Evolutionary conservation across 192 early-diverging fungal genomes (phyloP).

Genomic region (Coemansia sp.): DNA sequence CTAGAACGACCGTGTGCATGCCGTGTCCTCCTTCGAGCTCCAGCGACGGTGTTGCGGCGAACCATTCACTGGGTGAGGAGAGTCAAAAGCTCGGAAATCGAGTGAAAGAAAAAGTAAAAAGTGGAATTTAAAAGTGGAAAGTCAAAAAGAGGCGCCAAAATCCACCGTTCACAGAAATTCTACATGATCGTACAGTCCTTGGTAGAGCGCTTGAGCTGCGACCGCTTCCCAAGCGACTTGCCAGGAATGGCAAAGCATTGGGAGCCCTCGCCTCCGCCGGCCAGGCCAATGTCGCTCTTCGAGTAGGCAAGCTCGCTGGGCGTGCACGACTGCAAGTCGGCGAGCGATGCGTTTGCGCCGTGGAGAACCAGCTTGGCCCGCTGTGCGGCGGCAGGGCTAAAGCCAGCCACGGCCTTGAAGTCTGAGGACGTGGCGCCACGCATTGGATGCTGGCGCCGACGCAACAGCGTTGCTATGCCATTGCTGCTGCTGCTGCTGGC

Average conservation of each 20-base stretch:
- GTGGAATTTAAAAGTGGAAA: background rate
- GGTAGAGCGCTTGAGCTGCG: conserved; percentile 20
- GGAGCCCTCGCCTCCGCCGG: conserved; percentile 7
- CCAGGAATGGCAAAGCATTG: conserved; percentile 30
- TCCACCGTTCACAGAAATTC: background rate
- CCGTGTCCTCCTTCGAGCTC: conserved; percentile 16
- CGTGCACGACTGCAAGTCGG: conserved; percentile 42
- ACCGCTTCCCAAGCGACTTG: conserved; percentile 11
- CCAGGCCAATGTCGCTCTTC: conserved; percentile 24
- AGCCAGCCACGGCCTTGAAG: conserved; percentile 43
- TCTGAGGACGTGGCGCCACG: conserved; percentile 44
- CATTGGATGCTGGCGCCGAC: conserved; percentile 43
- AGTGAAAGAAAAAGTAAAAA: background rate
- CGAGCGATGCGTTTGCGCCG: conserved; percentile 38
- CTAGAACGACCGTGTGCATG: conserved; percentile 10
- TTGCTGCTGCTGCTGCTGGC: conserved; percentile 12
- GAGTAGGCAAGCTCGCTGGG: conserved; percentile 34
- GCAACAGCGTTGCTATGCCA: conserved; percentile 35
- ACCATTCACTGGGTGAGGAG: conserved; percentile 10
- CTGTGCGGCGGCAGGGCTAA: conserved; percentile 48
- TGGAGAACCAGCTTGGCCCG: conserved; percentile 35
- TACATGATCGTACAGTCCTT: conserved; percentile 52
- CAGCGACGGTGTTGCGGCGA: conserved; percentile 10
- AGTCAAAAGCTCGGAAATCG: too few relatives aligned
- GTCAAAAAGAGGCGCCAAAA: background rate